Conservation (phyloP, 2,329 filamentous ascomycete genomes). For the Celoporthe dispersa region DNA sequence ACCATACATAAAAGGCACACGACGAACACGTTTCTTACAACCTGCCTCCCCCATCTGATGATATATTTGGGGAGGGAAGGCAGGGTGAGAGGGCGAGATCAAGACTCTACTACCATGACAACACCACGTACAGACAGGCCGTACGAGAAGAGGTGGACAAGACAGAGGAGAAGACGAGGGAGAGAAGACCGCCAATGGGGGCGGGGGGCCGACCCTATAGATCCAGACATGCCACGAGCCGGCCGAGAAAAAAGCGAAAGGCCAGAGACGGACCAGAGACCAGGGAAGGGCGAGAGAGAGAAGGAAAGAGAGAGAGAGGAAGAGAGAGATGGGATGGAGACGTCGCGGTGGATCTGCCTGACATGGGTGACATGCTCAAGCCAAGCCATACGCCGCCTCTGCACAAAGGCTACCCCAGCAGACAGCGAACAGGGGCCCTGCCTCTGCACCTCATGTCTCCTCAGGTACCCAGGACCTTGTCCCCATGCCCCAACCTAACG, state of each 20-base stretch:
- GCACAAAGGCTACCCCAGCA: slow-evolving; percentile 28
- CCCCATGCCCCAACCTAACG: not conserved
- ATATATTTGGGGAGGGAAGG: not conserved
- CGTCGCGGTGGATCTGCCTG: slow-evolving; percentile 26
- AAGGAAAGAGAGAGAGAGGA: not conserved
- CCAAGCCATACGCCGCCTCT: slow-evolving; percentile 28
- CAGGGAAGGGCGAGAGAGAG: slow-evolving; percentile 10
- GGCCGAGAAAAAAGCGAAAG: slow-evolving; percentile 5
- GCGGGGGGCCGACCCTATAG: not conserved
- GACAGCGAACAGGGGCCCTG: slow-evolving; percentile 13
- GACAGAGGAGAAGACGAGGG: not conserved
- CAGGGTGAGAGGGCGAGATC: not conserved
- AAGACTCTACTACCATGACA: not conserved
- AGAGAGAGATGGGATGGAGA: slow-evolving; percentile 23
- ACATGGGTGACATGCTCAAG: slow-evolving; percentile 18
- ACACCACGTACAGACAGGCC: not conserved
- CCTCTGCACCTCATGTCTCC: slow-evolving; percentile 1
- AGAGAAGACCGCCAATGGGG: not conserved
- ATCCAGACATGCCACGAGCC: slow-evolving; percentile 2
- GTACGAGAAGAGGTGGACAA: not conserved
- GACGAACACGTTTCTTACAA: too few relatives aligned
- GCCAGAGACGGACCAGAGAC: slow-evolving; percentile 3
- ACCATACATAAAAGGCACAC: not conserved
- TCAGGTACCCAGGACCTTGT: not conserved
- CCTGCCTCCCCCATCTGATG: not conserved